Base-by-base conservation (phyloP, 352 stramenopile genomes). In the Globisporangium canariense region DNA sequence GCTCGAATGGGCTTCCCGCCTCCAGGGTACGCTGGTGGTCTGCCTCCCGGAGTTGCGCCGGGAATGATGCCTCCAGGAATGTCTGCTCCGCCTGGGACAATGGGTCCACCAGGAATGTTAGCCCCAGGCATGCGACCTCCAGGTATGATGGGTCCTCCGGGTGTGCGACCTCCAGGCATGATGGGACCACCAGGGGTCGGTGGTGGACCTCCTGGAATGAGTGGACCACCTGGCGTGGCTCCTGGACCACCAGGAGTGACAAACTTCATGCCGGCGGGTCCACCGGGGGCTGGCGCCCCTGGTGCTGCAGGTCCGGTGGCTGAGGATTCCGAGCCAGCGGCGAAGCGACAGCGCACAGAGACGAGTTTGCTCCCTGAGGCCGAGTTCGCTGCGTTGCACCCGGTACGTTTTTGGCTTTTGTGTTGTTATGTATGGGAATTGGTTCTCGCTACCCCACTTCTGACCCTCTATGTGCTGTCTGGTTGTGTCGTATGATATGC, bases 261-360 rank as follows among this genome's bases (percentile, higher is more conserved):
- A 16, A 40, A 43, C 22, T 57, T 57, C 16, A 55, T 36, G 16
- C 20, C 64, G 6, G 38, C 10, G 25, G 38, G 30, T 18, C 40
- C 34, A 4, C 47, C 57, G 54, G 57, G 40, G 30, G 57, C 16
- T 54, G 28, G 5, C 5, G 34, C 16, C 2, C 22, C 49, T 3
- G 36, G 51, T 58, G 60, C n/a, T 25, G 49, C 70, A 52, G n/a
- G 20, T 7, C 32, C 13, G 46, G n/a, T 41, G 28, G 45, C 25
- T 52, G 81, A 76, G 32, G 65, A 68, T 13, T 45, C 63, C 10
- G 81, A 93, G 53, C 88, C 83, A 60, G 71, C 71, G 54, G 52
- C 83, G 3, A 95, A 95, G 64, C 77, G 86, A 43, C 84, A 93
- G 53, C 81, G 85, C 38, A 88, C 78, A 16, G 81, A 91, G 55